Conservation (phyloP, 2,329 filamentous ascomycete species). For the Monosporascus cannonballus region DNA sequence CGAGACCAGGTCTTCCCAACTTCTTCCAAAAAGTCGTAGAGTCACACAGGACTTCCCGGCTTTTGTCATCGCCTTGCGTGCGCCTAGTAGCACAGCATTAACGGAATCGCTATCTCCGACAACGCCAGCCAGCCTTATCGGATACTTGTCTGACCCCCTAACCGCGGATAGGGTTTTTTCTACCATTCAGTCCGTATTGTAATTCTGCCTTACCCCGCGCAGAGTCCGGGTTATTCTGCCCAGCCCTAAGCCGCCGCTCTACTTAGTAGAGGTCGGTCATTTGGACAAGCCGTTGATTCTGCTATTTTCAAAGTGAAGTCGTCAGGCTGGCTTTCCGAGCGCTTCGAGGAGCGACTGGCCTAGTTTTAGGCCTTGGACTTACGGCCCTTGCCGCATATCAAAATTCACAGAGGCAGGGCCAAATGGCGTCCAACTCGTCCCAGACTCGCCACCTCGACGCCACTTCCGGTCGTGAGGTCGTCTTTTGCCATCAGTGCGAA, state of each 20-base stretch:
- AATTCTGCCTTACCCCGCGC: not conserved
- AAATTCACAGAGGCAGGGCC: constrained; percentile 35
- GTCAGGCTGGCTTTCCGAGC: constrained; percentile 51
- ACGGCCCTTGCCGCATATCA: constrained; percentile 51
- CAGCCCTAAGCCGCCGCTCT: not conserved
- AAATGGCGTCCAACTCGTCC: constrained; percentile 29
- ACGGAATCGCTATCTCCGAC: not conserved
- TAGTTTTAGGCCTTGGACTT: constrained; percentile 53
- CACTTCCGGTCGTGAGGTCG: constrained; percentile 56
- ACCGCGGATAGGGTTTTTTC: not conserved
- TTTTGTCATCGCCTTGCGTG: not conserved
- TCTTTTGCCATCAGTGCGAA: constrained; percentile 79
- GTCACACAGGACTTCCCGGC: not conserved
- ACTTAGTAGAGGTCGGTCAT: not conserved
- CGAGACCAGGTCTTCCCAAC: not conserved
- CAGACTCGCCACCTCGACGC: constrained; percentile 40
- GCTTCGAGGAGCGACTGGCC: constrained; percentile 42
- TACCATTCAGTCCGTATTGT: not conserved
- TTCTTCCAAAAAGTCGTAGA: not conserved
- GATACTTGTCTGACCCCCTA: not conserved
- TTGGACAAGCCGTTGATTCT: not conserved
- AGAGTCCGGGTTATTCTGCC: not conserved
- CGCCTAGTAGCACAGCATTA: not conserved
- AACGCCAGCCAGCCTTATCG: not conserved
- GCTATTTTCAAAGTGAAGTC: constrained; percentile 14